Evolutionary conservation across 1,284 basidiomycete species (phyloP), one percentile per base, ranked within the genome.

Genomic region (Erythrobasidium hasegawianum): DNA sequence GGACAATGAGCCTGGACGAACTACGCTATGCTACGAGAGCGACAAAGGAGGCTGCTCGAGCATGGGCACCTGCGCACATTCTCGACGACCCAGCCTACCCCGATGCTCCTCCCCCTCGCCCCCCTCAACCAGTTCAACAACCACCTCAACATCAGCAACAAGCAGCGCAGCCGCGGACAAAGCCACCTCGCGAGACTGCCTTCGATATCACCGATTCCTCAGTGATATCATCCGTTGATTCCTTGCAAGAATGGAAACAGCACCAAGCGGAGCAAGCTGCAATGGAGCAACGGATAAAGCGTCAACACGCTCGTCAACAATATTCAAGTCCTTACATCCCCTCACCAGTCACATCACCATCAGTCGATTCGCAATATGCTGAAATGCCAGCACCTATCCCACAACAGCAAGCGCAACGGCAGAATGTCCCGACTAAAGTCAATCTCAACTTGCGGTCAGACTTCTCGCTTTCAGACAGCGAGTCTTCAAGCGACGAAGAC

Each of bases 1-100:
- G 92, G 79, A 88, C 85, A 71, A 83, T 86, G 80, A 79, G 79
- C 2, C 79, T 82, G 22, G 79, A 80, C 22, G 82, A 87, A 70
- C 76, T 86, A 40, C 73, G 74, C 11, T 61, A 72, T 50, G 82
- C 83, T 11, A 75, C 75, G 1, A 45, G 68, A 20, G 75, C 75
- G 24, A 76, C 75, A 13, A 60, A 71, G 29, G 75, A 76, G 64
- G 75, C 75, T 1, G 75, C 75, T 14, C 57, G 73, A 7, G 73
- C 75, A 16, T 68, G 59, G 67, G 61, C 59, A 16, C 58, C 58
- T 18, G 41, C 67, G 22, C 60, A 55, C 52, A 41, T 68, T 26
- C 56, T 56, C 16, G 61, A 56, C 45, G 60, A 68, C 26, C 61
- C 60, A 11, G 18, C 56, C 16, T n/a, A 45, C 22, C 52, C 60